Evolutionary conservation across 495 filamentous ascomycete genomes (phyloP), one percentile per base, ranked within the genome.

Genomic region (Trichocladium uniseriatum): DNA sequence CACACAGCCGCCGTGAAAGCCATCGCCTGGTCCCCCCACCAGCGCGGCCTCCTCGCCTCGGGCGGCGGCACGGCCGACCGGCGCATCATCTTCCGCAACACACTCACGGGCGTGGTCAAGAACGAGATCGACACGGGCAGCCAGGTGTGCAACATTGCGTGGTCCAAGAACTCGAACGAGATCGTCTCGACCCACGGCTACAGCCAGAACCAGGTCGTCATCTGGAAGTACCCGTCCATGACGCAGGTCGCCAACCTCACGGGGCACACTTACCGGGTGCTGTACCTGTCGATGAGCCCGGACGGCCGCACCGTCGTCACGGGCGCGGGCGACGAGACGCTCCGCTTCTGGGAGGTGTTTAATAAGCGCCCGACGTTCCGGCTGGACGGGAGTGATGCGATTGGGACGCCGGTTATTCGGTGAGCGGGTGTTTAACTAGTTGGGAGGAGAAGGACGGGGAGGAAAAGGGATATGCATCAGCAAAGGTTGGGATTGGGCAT

Each of bases 211-310:
- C 90, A 96, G 63, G 95, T 98, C 55, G 89, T 97, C 15, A 83
- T 98, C 48, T 98, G 92, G 92, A 97, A 97, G 62, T 97, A 97
- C 62, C 92, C 92, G 1, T 86, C 81, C 59, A 97, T 98, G 94
- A 86, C 86, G 34, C 92, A 96, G 58, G 88, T 98, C 6, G 92
- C 85, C 13, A 94, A 86, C 49, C 70, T 98, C 31, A 97, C 94
- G 0, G 92, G 92, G 0, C 92, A 98, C 64, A 98, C 92, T 0
- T 98, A 90, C 67, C 80, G 92, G 43, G 92, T 98, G 5, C 75
- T 98, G 5, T 98, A 97, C 64, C 76, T 98, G 19, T 89, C 89
- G 6, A 97, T 97, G 89, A 94, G 88, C 51, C 94, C 92, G 0
- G 92, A 97, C 58, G 92, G 92, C 11, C 79, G 87, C 56, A 85